A percentile compares a stretch with the other conserved stretches of the same genome.
These are phyloP conservation scores for Acorus calamus DNA, from an alignment of 106 monocot genomes.

Conservation along the genomic window DNA sequence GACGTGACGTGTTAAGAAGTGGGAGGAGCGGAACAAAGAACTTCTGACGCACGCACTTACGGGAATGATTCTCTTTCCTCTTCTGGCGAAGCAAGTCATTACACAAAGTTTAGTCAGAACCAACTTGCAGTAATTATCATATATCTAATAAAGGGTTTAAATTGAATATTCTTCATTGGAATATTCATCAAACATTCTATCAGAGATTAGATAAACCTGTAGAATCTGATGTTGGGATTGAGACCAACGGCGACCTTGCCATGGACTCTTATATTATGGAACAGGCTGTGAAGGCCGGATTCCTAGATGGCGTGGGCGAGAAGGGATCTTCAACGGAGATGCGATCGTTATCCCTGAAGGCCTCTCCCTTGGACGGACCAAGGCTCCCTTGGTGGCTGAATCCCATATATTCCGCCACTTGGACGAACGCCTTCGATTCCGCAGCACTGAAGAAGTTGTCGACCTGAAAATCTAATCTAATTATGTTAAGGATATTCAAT, in stretches of 20 bases:
- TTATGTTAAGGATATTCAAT: too few relatives aligned
- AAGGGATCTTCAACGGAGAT: slow-evolving; percentile 54
- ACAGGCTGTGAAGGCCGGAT: slow-evolving; percentile 60
- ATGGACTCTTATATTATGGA: slow-evolving; percentile 49
- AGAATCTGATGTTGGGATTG: slow-evolving; percentile 91
- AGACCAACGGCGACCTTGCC: slow-evolving; percentile 57
- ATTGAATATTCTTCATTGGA: too few relatives aligned
- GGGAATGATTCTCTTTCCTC: too few relatives aligned
- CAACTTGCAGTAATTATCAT: too few relatives aligned
- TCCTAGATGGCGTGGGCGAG: slow-evolving; percentile 76
- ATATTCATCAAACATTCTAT: too few relatives aligned
- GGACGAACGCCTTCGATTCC: slow-evolving; percentile 72
- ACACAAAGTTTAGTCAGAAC: too few relatives aligned
- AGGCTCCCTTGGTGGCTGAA: slow-evolving; percentile 88
- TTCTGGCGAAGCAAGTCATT: too few relatives aligned
- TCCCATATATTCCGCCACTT: slow-evolving; percentile 59
- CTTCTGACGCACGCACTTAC: too few relatives aligned
- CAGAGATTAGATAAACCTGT: slow-evolving; percentile 37
- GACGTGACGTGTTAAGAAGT: too few relatives aligned
- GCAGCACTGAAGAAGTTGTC: slow-evolving; percentile 54
- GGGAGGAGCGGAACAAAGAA: too few relatives aligned
- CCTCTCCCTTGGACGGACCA: slow-evolving; percentile 82
- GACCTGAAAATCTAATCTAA: slow-evolving; percentile 37
- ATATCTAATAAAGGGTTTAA: too few relatives aligned
- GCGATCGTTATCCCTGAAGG: slow-evolving; percentile 90